Evolutionary conservation across 192 early-diverging fungal genomes (phyloP), one percentile per base, ranked within the genome.

Genomic region (Haplosporangium gracile): DNA sequence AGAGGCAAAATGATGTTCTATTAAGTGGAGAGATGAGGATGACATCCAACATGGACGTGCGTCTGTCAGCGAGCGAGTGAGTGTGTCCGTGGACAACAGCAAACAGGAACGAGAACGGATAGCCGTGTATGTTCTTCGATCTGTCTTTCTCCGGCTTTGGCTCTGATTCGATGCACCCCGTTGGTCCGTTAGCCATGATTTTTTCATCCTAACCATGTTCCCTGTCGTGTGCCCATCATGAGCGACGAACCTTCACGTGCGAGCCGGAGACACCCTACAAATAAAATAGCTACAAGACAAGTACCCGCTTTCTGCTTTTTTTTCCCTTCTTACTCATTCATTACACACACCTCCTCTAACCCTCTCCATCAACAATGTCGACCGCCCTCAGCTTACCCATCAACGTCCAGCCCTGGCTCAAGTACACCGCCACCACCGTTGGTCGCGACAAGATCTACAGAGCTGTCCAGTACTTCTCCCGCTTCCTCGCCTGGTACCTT

Each of bases 401-500:
- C 76, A 83, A 76, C 36, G 85, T 91, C 29, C 72, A 91, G 65
- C 78, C 76, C 29, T 83, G 82, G 75, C 63, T 95, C 32, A 89
- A 91, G 74, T 95, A 88, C 88, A 87, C 93, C 20, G 88, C 81
- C 80, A 94, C 91, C 36, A 93, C 94, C 29, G 88, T 89, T 24
- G 95, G 95, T 40, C 94, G 96, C 77, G 96, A 96, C 82, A 95
- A 96, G 80, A 77, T 91, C n/a, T 94, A 94, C 85, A 93, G 97
- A 79, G 90, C 95, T 69, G 91, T 96, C 34, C 98, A 99, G 87
- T 97, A 97, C 90, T 94, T 96, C 83, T 90, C 95, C 15, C 95
- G 96, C 24, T 96, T 97, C 82, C 88, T 95, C 43, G 92, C 90
- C 45, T 96, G 93, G 91, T 91, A 93, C 77, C 72, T 95, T 72